Conservation (phyloP, 208 protist species). For the Blastocrithidia nonstop region DNA sequence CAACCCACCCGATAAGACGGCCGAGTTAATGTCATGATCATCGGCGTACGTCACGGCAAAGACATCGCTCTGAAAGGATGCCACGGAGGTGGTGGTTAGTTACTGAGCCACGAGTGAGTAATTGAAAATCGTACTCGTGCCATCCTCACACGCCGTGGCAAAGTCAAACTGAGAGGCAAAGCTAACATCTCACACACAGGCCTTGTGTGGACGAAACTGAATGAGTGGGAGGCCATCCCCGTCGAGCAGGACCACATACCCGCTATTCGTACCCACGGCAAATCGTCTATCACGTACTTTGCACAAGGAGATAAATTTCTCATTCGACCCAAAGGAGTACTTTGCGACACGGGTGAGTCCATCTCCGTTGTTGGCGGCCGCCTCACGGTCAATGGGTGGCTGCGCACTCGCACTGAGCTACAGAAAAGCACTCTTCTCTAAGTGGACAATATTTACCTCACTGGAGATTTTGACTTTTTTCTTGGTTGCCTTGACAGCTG, state of each 20-base stretch:
- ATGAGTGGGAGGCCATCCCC: constrained; percentile 70
- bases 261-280: constrained; percentile 75
- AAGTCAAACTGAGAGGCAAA: constrained; percentile 78
- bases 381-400: constrained; percentile 21
- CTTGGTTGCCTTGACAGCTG: constrained; percentile 27
- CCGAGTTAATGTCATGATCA: constrained; percentile 43
- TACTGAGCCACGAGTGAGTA: constrained; percentile 70
- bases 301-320: constrained; percentile 83
- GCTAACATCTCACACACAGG: constrained; percentile 80
- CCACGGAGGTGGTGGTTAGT: constrained; percentile 60
- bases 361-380: constrained; percentile 14
- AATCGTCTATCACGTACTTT: constrained; percentile 67
- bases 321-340: constrained; percentile 67
- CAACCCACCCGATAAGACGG: constrained; percentile 70
- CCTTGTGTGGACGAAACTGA: constrained; percentile 77
- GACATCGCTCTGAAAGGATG: constrained; percentile 78
- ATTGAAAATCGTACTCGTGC: constrained; percentile 77
- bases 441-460: constrained; percentile 74
- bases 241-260: constrained; percentile 80
- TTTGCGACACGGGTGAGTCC: constrained; percentile 64
- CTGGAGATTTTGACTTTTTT: constrained; percentile 73
- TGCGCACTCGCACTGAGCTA: constrained; percentile 72
- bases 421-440: constrained; percentile 80
- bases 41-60: constrained; percentile 78
- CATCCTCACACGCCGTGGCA: constrained; percentile 74